Conservation (phyloP, 805 yeast species). For the Saccharomyces kudriavzevii region DNA sequence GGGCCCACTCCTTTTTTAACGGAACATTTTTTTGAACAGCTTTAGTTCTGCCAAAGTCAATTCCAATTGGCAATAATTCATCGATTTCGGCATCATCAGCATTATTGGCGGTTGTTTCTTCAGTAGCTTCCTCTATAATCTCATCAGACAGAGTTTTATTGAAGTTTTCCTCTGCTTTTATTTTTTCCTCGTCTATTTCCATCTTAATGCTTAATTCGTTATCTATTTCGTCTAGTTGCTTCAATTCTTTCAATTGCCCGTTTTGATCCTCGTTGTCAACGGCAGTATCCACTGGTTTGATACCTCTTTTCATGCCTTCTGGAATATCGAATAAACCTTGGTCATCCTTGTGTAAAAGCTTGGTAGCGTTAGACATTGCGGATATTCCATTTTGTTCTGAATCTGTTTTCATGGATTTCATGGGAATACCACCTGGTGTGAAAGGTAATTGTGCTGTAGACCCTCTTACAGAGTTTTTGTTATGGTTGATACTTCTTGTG, state of each 20-base stretch:
- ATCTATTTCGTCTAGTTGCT: slow-evolving; percentile 25
- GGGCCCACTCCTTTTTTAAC: slow-evolving; percentile 78
- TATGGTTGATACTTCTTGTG: slow-evolving; percentile 56
- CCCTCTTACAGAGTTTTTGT: slow-evolving; percentile 59
- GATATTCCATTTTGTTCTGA: slow-evolving; percentile 20
- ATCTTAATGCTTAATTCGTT: slow-evolving; percentile 28
- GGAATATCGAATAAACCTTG: slow-evolving; percentile 78
- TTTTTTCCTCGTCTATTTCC: slow-evolving; percentile 37
- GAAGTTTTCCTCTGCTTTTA: slow-evolving; percentile 13
- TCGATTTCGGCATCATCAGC: slow-evolving; percentile 32
- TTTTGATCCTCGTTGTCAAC: slow-evolving; percentile 11
- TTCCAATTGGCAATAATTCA: slow-evolving; percentile 42
- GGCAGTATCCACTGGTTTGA: slow-evolving; percentile 28
- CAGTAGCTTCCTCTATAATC: slow-evolving; percentile 7
- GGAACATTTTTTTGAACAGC: slow-evolving; percentile 9
- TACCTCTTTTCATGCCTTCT: slow-evolving; percentile 73
- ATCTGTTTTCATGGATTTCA: slow-evolving; percentile 16
- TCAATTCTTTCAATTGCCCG: slow-evolving; percentile 15
- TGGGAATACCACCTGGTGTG: slow-evolving; percentile 78
- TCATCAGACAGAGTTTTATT: slow-evolving; percentile 1
- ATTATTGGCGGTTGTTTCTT: not conserved
- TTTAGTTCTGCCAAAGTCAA: slow-evolving; percentile 38
- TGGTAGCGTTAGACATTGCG: slow-evolving; percentile 14
- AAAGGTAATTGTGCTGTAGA: slow-evolving; percentile 74
- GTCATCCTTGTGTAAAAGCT: slow-evolving; percentile 52